Percentiles rank a stretch among this genome's conserved stretches.
phyloP scores from a whole-genome alignment of 208 protist species.

The Trypanosoma mega region DNA sequence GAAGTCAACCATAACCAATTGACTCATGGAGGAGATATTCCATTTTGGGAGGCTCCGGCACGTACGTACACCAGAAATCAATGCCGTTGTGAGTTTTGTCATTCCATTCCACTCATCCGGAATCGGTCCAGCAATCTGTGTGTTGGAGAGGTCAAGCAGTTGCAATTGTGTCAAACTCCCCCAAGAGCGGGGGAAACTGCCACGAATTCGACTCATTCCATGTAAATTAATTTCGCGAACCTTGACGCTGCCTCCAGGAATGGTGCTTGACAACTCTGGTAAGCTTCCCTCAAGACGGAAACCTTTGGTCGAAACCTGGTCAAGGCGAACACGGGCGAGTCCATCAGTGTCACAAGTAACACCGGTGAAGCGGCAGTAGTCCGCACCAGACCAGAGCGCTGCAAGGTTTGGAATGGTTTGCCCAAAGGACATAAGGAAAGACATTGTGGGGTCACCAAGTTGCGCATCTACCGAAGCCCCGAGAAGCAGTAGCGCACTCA shows the following conservation, averaged over 20 bases:
- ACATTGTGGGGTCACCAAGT: background rate
- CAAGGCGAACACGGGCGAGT: background rate
- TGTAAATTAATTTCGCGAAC: background rate
- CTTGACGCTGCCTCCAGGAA: background rate
- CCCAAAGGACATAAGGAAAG: background rate
- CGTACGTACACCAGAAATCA: slow-evolving; percentile 32
- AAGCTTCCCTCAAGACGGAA: background rate
- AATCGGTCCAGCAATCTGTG: slow-evolving; percentile 30
- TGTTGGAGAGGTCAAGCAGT: slow-evolving; percentile 33
- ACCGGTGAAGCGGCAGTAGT: background rate
- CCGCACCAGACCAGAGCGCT: background rate
- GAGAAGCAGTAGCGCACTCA: no score
- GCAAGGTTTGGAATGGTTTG: background rate
- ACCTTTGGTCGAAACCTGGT: background rate
- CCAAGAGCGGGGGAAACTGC: slow-evolving; percentile 9
- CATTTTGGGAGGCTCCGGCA: slow-evolving; percentile 37
- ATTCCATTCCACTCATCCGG: slow-evolving; percentile 35
- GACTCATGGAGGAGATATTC: slow-evolving; percentile 24
- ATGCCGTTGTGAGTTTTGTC: slow-evolving; percentile 18
- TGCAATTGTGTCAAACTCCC: slow-evolving; percentile 15
- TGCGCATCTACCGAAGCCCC: background rate
- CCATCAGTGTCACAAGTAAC: background rate
- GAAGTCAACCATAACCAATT: slow-evolving; percentile 27
- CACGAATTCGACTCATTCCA: slow-evolving; percentile 1
- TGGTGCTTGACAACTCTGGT: background rate